A percentile compares a stretch with the other conserved stretches of the same genome.
These are phyloP conservation scores for Pinus taeda DNA, from an alignment of 75 land plant genomes.

Conservation along the genomic window DNA sequence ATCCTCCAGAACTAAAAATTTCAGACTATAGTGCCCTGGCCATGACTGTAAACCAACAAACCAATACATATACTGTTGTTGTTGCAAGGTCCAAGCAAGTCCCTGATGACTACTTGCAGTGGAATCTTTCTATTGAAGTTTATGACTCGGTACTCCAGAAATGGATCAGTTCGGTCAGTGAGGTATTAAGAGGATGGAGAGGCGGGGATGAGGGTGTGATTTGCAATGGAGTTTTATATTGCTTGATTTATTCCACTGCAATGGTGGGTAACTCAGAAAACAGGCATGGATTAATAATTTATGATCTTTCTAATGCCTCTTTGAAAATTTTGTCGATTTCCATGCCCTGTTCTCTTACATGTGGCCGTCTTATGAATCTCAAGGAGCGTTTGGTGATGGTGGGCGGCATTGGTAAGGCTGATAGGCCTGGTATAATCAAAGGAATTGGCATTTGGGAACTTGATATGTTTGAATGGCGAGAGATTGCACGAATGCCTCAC, in stretches of 20 bases:
- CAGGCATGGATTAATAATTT: conserved; percentile 58
- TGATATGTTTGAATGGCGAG: conserved; percentile 59
- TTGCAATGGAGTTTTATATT: conserved; percentile 69
- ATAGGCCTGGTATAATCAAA: conserved; percentile 69
- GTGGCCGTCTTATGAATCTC: conserved; percentile 77
- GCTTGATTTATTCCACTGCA: conserved; percentile 62
- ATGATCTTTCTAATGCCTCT: conserved; percentile 33
- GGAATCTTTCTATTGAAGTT: conserved; percentile 63
- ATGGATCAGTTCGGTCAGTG: conserved; percentile 46
- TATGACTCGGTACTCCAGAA: conserved; percentile 42
- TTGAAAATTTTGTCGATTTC: conserved; percentile 38
- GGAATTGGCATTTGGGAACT: conserved; percentile 86
- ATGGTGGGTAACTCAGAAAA: conserved; percentile 30
- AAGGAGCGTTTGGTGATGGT: conserved; percentile 77
- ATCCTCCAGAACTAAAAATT: conserved; percentile 38
- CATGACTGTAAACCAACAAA: conserved; percentile 44
- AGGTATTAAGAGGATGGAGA: conserved; percentile 75
- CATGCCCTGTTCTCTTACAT: conserved; percentile 70
- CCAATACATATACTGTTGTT: conserved; percentile 37
- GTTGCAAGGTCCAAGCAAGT: conserved; percentile 74
- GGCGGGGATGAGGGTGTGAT: conserved; percentile 80
- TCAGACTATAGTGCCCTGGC: conserved; percentile 75
- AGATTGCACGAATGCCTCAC: conserved; percentile 75
- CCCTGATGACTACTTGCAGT: conserved; percentile 64
- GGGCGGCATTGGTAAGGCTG: conserved; percentile 79